Base-by-base conservation (phyloP, 345 rosid species). In the Litchi chinensis region DNA sequence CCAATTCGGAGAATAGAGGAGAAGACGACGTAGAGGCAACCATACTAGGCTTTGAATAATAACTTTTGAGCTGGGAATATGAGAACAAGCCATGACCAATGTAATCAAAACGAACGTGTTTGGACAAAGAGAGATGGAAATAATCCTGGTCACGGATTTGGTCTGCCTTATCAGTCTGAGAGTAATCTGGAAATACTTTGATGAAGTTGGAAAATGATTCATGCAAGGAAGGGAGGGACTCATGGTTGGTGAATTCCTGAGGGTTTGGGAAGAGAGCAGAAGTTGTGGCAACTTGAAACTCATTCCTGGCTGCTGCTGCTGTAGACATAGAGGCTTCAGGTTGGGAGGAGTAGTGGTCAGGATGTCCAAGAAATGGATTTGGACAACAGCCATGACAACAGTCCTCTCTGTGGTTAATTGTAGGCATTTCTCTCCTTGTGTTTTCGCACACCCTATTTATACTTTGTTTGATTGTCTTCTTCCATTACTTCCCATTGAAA, bases 11-110 rank as follows among this genome's bases (percentile, higher is more conserved):
- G 24, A 43, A 52, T 13, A 40, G 74, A 13, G 71, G 63, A 56
- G 85, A 64, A 63, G 88, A 75, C 2, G 91, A 82, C 0, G 87
- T 66, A n/a, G 79, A 79, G 5, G 83, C 74, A 41, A 71, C 21
- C 41, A 54, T 5, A 46, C 1, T 7, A 59, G 82, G 26, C 9
- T 50, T 56, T 46, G 56, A 65, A 64, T 1, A 16, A 8, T 39
- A 79, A 46, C 9, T 32, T 46, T 73, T 52, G 62, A 83, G 79
- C 77, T 93, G 95, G 0, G 90, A 85, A 76, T 88, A 91, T 1
- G 97, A 96, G 87, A 92, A 96, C 77, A 96, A 88, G 16, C 98
- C 94, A 66, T 88, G 94, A 63, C 89, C 91, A 18, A 80, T 65
- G 80, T 92, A 89, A 79, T 91, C 91, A 40, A 94, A 89, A 73